Conservation (phyloP, 2,329 filamentous ascomycete genomes). For the Myriosclerotinia curreyana region DNA sequence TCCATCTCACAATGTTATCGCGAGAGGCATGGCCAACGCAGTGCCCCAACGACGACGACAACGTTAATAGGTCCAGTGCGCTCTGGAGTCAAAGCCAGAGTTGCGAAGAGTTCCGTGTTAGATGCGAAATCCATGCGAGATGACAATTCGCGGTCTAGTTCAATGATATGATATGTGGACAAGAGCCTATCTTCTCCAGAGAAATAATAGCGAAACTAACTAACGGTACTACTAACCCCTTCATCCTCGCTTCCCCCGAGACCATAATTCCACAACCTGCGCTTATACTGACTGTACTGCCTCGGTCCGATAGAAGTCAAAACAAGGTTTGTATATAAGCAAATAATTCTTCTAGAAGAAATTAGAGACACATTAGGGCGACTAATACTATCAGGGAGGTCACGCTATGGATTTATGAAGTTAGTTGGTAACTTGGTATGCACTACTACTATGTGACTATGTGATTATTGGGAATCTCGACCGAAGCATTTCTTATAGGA, state of each 20-base stretch:
- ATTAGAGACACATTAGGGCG: not conserved
- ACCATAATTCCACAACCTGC: not conserved
- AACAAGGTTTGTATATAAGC: not conserved
- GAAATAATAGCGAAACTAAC: not conserved
- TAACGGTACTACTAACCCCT: not conserved
- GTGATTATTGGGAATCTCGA: not conserved
- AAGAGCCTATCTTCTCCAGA: not conserved
- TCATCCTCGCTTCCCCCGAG: conserved; percentile 1
- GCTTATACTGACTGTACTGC: too few species aligned
- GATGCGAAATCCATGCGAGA: conserved; percentile 1
- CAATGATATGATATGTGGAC: too few species aligned
- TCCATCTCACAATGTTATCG: not conserved
- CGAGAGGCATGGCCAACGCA: not conserved
- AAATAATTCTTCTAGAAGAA: conserved; percentile 8
- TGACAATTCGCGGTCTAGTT: not conserved
- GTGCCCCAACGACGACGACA: not conserved
- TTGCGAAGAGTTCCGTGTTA: conserved; percentile 1
- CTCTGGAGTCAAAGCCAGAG: not conserved
- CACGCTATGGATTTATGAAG: not conserved
- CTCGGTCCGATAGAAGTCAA: not conserved
- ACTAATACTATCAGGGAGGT: not conserved
- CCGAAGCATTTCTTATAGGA: not conserved
- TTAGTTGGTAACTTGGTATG: not conserved
- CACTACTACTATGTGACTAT: too few species aligned
- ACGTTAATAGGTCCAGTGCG: not conserved